Conservation (phyloP, 176 grass and related monocot genomes). For the Zea mays region DNA sequence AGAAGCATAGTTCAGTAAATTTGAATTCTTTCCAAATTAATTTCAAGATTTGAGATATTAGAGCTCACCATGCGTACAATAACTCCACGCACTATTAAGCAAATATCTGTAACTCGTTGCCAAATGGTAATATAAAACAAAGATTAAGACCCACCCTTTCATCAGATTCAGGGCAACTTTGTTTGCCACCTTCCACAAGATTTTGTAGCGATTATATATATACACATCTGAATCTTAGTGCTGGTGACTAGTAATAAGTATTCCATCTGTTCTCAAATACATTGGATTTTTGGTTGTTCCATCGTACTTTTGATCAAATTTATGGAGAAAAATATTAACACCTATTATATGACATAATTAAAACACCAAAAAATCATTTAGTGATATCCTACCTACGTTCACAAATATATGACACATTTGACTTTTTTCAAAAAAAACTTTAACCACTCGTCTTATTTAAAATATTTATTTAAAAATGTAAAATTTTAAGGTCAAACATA, state of each 20-base stretch:
- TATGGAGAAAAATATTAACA: not conserved
- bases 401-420: no score
- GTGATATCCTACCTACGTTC: no score
- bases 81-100: no score
- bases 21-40: no score
- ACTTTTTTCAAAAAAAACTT: no score
- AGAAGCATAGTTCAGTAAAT: no score
- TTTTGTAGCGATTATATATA: not conserved
- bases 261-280: not conserved
- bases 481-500: no score
- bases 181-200: not conserved
- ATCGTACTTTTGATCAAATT: not conserved
- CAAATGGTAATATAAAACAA: slow-evolving; percentile 6
- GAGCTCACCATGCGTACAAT: no score
- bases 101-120: not conserved
- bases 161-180: not conserved
- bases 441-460: no score
- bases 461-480: no score
- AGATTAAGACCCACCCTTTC: not conserved
- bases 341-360: not conserved
- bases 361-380: not conserved
- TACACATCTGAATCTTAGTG: not conserved
- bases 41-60: no score
- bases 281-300: not conserved
- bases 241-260: not conserved